Conservation (phyloP, 2,329 filamentous ascomycete genomes). For the Trichoderma gracile region DNA sequence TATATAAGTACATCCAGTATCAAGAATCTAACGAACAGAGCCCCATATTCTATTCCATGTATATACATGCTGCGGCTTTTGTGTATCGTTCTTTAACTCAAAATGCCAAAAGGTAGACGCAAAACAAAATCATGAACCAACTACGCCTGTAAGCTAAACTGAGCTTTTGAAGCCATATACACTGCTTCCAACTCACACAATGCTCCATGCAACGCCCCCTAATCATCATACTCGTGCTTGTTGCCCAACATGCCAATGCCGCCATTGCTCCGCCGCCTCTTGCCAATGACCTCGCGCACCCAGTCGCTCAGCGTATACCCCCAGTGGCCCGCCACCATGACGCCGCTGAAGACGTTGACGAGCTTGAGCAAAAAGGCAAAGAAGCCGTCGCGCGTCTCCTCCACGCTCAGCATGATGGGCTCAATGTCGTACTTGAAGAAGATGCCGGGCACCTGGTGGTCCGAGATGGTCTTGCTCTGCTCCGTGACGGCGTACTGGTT, state of each 20-base stretch:
- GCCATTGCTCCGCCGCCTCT: conserved; percentile 47
- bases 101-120: background rate
- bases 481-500: conserved; percentile 98
- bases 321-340: conserved; percentile 93
- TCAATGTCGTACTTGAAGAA: conserved; percentile 99
- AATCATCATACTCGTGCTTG: conserved; percentile 43
- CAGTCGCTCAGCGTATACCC: conserved; percentile 82
- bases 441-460: conserved; percentile 77
- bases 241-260: conserved; percentile 54
- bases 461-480: conserved; percentile 70
- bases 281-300: conserved; percentile 58
- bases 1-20: background rate
- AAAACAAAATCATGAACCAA: background rate
- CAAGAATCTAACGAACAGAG: background rate
- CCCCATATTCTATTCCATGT: background rate
- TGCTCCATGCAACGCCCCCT: too few species aligned
- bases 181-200: background rate
- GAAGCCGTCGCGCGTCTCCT: conserved; percentile 75
- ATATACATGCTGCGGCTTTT: background rate
- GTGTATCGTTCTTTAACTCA: background rate
- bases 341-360: conserved; percentile 87
- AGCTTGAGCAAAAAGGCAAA: conserved; percentile 76
- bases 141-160: conserved; percentile 2
- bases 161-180: conserved; percentile 10
- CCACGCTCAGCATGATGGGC: conserved; percentile 83